A percentile compares a stretch with the other conserved stretches of the same genome.
phyloP scores from a whole-genome alignment of 768 basidiomycete species.

The Lactarius hengduanensis region DNA sequence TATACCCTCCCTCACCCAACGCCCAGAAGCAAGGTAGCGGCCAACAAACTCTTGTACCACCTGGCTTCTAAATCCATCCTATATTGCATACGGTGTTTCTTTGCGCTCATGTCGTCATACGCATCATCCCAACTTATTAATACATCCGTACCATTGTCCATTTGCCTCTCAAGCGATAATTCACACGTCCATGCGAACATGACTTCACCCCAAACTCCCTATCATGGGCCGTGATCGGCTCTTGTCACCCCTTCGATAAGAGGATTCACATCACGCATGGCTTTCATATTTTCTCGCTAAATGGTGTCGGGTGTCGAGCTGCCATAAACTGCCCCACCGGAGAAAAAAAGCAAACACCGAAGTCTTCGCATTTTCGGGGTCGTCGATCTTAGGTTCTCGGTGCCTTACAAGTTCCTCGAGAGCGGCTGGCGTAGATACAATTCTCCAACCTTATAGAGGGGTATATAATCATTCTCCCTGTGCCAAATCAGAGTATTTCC shows the following conservation, averaged over 20 bases:
- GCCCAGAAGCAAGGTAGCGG: conserved; percentile 19
- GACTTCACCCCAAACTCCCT: background rate
- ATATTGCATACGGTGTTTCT: background rate
- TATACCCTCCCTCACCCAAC: conserved; percentile 26
- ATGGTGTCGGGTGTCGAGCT: background rate
- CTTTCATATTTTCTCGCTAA: background rate
- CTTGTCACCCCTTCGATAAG: background rate
- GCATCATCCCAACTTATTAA: conserved; percentile 12
- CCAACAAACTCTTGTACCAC: conserved; percentile 29
- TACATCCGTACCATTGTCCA: background rate
- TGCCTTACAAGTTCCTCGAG: background rate
- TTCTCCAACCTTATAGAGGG: background rate
- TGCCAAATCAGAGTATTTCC: too few species aligned
- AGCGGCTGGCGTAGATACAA: background rate
- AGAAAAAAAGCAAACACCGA: background rate
- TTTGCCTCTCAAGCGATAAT: background rate
- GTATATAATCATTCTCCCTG: background rate
- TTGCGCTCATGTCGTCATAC: conserved; percentile 7
- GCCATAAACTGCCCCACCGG: too few species aligned
- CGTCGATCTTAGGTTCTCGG: background rate
- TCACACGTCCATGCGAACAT: background rate
- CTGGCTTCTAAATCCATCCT: conserved; percentile 23
- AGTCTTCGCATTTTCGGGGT: background rate
- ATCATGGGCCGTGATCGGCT: background rate
- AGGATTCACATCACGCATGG: background rate